Conservation (phyloP, 2,329 filamentous ascomycete genomes). For the Cytospora piceicola region DNA sequence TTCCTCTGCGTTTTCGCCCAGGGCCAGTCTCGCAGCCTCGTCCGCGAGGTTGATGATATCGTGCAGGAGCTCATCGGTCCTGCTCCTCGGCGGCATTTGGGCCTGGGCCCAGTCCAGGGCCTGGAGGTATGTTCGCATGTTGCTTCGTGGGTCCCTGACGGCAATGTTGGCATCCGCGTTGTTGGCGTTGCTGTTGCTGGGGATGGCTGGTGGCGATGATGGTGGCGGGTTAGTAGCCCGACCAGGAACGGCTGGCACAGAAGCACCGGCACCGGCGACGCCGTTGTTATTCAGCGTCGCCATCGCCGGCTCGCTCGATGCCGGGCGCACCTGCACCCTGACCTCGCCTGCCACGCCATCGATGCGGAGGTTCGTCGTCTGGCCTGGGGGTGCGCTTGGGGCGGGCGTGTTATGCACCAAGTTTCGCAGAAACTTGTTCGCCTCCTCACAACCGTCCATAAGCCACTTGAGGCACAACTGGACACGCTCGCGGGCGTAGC, state of each 20-base stretch:
- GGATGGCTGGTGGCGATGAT: conserved; percentile 16
- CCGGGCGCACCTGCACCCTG: conserved; percentile 54
- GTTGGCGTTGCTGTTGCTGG: conserved; percentile 17
- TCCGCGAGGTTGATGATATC: conserved; percentile 49
- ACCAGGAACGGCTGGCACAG: conserved; percentile 9
- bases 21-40: conserved; percentile 47
- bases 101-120: conserved; percentile 29
- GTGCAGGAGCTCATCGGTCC: conserved; percentile 42
- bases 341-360: conserved; percentile 62
- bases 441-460: conserved; percentile 74
- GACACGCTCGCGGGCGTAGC: conserved; percentile 89
- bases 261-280: conserved; percentile 4
- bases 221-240: conserved; percentile 5
- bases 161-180: conserved; percentile 1
- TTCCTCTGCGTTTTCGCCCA: conserved; percentile 38
- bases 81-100: conserved; percentile 36
- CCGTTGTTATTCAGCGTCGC: conserved; percentile 21
- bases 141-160: conserved; percentile 18
- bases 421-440: conserved; percentile 71
- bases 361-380: conserved; percentile 52
- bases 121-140: conserved; percentile 28
- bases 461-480: conserved; percentile 87
- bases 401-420: conserved; percentile 54
- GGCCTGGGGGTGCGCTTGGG: conserved; percentile 34
- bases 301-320: conserved; percentile 26